These are phyloP conservation scores for Arabidopsis hybrid DNA, from an alignment of 441 rosid species.

Conservation along the genomic window DNA sequence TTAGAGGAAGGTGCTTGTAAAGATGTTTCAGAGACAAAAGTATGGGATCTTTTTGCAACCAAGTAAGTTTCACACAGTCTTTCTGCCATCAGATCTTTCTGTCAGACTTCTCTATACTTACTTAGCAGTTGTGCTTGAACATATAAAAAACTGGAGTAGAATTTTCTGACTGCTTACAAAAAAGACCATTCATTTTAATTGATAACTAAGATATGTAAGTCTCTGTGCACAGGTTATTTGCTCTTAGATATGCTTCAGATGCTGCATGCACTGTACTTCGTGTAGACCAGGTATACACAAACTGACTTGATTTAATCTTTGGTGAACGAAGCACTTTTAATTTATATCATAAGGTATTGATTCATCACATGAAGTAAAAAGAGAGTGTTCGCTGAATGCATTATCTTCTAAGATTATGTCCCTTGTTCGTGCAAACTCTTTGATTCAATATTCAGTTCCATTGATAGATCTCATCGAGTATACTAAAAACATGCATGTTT, in stretches of 20 bases:
- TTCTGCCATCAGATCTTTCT: constrained; percentile 11
- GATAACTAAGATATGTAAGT: constrained; percentile 10
- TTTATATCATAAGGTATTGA: not conserved
- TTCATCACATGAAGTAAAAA: not conserved
- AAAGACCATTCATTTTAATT: not conserved
- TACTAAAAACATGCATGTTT: constrained; percentile 17
- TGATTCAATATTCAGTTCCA: not conserved
- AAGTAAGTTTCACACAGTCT: constrained; percentile 58
- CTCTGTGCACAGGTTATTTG: constrained; percentile 70
- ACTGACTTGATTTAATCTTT: constrained; percentile 3
- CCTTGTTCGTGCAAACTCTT: not conserved
- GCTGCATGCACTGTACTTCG: constrained; percentile 99
- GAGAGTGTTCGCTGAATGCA: not conserved
- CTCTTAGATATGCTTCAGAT: constrained; percentile 95
- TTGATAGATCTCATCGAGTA: not conserved
- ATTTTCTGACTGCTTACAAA: not conserved
- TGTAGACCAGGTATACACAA: constrained; percentile 84
- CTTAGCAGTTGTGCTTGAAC: not conserved
- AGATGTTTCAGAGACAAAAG: constrained; percentile 69
- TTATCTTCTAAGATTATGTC: not conserved
- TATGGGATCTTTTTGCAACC: constrained; percentile 95
- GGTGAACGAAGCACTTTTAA: not conserved
- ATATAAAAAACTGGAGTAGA: not conserved
- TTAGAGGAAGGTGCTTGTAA: constrained; percentile 84
- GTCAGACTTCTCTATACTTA: not conserved